Evolutionary conservation across 768 basidiomycete species (phyloP).

Genomic region (Phlebiopsis flavidoalba): DNA sequence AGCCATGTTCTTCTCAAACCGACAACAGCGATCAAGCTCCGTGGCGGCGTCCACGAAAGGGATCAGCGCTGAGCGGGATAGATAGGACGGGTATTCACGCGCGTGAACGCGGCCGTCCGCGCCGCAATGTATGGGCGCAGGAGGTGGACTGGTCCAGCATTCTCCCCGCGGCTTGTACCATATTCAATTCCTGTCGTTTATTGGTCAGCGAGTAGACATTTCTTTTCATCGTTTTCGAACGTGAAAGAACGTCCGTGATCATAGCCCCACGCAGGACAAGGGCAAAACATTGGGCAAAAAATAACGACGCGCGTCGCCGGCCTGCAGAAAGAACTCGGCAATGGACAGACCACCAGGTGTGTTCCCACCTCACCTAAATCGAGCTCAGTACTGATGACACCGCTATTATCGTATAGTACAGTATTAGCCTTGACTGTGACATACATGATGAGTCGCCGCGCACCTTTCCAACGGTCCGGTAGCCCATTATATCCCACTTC

Average conservation of each 20-base stretch:
- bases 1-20: too few species aligned
- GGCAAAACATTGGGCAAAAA: constrained; percentile 10
- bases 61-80: too few species aligned
- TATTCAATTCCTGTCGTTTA: too few species aligned
- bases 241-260: background rate
- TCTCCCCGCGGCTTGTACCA: background rate
- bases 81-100: too few species aligned
- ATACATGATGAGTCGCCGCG: constrained; percentile 30
- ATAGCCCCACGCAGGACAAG: background rate
- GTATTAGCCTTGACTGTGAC: constrained; percentile 42
- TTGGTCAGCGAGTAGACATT: too few species aligned
- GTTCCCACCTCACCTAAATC: background rate
- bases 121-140: too few species aligned
- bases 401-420: constrained; percentile 41
- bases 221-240: too few species aligned
- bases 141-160: background rate
- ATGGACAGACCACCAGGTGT: constrained; percentile 11
- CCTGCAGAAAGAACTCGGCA: constrained; percentile 3
- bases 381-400: too few species aligned
- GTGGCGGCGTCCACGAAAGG: too few species aligned
- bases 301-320: constrained; percentile 11
- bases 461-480: background rate
- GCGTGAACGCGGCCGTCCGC: too few species aligned
- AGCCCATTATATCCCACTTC: background rate
- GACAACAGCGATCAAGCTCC: too few species aligned